These are phyloP conservation scores for Fusarium graminum DNA, from an alignment of 2,329 filamentous ascomycete genomes.

Conservation along the genomic window DNA sequence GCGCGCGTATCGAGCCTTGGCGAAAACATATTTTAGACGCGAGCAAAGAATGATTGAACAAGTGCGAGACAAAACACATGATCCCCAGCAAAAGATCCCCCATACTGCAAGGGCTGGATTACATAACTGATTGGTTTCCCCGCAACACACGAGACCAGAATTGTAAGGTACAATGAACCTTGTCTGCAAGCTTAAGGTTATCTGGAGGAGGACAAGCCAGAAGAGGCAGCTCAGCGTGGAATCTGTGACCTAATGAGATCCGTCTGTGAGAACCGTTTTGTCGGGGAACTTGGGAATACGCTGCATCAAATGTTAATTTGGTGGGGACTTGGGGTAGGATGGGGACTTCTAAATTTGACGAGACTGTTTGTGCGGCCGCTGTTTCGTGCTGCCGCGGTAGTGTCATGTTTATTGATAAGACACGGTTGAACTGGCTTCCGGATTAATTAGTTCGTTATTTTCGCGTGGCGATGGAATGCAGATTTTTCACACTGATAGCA, in stretches of 20 bases:
- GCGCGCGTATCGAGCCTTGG: conserved; percentile 20
- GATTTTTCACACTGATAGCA: not conserved
- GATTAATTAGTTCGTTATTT: not conserved
- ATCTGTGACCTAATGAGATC: conserved; percentile 33
- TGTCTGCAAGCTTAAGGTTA: conserved; percentile 27
- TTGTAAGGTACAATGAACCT: conserved; percentile 8
- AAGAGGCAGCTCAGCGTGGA: conserved; percentile 28
- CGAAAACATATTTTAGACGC: conserved; percentile 17
- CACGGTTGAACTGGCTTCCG: not conserved
- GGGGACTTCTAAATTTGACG: conserved; percentile 3
- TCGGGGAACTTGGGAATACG: not conserved
- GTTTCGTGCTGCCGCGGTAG: not conserved
- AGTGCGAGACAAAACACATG: not conserved
- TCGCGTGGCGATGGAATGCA: not conserved
- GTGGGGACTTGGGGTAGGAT: conserved; percentile 21
- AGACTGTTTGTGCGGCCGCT: not conserved
- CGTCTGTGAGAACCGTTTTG: not conserved
- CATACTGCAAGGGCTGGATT: not conserved
- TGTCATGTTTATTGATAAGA: not conserved
- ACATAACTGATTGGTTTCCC: conserved; percentile 23
- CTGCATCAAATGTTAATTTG: conserved; percentile 30
- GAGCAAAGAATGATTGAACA: not conserved
- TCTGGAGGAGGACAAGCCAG: not conserved
- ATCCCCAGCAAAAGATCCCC: conserved; percentile 1
- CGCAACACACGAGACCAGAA: conserved; percentile 14